These are phyloP conservation scores for Phytophthora foliorum DNA, from an alignment of 352 stramenopile species.

Conservation along the genomic window DNA sequence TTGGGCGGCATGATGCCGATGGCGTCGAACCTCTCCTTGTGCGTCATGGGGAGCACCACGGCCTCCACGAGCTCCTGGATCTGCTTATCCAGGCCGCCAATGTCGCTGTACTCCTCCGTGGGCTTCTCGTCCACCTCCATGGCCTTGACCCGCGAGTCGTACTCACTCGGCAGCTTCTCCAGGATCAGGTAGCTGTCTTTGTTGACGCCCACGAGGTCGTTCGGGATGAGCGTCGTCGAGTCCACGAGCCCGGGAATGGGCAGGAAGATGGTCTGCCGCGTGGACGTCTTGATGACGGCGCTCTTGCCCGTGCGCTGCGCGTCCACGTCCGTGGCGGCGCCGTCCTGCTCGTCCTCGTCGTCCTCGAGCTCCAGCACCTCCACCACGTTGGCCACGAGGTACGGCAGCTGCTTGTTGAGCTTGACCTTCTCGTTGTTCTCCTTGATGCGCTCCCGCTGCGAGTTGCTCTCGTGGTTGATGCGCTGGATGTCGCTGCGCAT, in stretches of 20 bases:
- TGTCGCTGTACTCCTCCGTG: conserved; percentile 96
- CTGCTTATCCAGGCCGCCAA: conserved; percentile 98
- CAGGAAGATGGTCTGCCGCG: conserved; percentile 98
- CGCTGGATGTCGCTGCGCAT: conserved; percentile 97
- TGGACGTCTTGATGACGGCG: conserved; percentile 99
- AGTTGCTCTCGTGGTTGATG: conserved; percentile 97
- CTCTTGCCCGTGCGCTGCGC: conserved; percentile 92
- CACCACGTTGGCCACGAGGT: conserved; percentile 99
- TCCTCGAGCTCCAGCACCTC: conserved; percentile 92
- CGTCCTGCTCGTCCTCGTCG: conserved; percentile 96
- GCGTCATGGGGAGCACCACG: conserved; percentile 98
- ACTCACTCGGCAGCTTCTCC: conserved; percentile 98
- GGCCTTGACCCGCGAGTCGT: conserved; percentile 98
- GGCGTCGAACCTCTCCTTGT: conserved; percentile 98
- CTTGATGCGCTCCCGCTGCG: conserved; percentile 96
- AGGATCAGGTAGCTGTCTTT: conserved; percentile 99
- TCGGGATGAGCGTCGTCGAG: conserved; percentile 95
- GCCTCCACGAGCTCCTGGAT: conserved; percentile 99
- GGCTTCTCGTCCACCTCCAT: conserved; percentile 98
- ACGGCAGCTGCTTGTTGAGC: conserved; percentile 99
- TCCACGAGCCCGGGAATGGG: conserved; percentile 98
- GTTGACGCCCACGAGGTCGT: conserved; percentile 99
- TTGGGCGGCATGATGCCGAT: conserved; percentile 98
- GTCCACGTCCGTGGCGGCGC: conserved; percentile 94
- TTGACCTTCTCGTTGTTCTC: conserved; percentile 99